Percentiles rank a stretch among this genome's conserved stretches.
These are phyloP conservation scores for Podaxis sp. DNA, from an alignment of 768 basidiomycete species.

Conservation along the genomic window DNA sequence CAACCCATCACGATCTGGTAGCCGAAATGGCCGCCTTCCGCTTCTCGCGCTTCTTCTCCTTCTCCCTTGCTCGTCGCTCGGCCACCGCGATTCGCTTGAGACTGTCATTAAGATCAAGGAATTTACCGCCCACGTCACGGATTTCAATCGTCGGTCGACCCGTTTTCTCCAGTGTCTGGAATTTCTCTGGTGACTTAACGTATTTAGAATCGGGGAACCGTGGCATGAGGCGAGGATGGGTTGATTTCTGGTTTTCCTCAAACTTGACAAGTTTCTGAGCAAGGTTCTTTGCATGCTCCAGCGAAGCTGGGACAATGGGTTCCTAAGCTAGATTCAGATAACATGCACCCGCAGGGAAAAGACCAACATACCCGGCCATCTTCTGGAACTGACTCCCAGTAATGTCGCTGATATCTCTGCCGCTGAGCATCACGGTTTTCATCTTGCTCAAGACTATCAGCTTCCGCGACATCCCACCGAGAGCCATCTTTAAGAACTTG, in stretches of 20 bases:
- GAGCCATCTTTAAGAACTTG: slow-evolving; percentile 7
- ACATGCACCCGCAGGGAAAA: background rate
- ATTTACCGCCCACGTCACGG: slow-evolving; percentile 72
- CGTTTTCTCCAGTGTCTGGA: slow-evolving; percentile 35
- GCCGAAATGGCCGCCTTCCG: slow-evolving; percentile 16
- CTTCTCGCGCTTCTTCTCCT: slow-evolving; percentile 22
- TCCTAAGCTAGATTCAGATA: slow-evolving; percentile 38
- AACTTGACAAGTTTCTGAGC: slow-evolving; percentile 32
- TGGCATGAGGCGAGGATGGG: slow-evolving; percentile 37
- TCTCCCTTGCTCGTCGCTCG: slow-evolving; percentile 41
- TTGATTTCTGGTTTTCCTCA: slow-evolving; percentile 32
- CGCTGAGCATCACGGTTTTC: slow-evolving; percentile 55
- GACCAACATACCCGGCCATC: slow-evolving; percentile 49
- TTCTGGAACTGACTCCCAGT: slow-evolving; percentile 79
- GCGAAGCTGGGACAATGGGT: slow-evolving; percentile 54
- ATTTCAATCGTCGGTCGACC: slow-evolving; percentile 63
- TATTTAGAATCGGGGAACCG: slow-evolving; percentile 33
- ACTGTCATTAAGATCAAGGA: slow-evolving; percentile 56
- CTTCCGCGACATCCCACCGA: slow-evolving; percentile 48
- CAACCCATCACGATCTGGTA: background rate
- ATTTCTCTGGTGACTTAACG: slow-evolving; percentile 34
- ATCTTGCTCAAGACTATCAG: slow-evolving; percentile 59
- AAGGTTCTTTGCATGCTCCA: slow-evolving; percentile 46
- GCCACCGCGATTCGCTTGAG: slow-evolving; percentile 47
- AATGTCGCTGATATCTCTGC: slow-evolving; percentile 65